A percentile compares a stretch with the other conserved stretches of the same genome.
Conservation (phyloP, 257 asterid species). For the Penstemon barbatus region DNA sequence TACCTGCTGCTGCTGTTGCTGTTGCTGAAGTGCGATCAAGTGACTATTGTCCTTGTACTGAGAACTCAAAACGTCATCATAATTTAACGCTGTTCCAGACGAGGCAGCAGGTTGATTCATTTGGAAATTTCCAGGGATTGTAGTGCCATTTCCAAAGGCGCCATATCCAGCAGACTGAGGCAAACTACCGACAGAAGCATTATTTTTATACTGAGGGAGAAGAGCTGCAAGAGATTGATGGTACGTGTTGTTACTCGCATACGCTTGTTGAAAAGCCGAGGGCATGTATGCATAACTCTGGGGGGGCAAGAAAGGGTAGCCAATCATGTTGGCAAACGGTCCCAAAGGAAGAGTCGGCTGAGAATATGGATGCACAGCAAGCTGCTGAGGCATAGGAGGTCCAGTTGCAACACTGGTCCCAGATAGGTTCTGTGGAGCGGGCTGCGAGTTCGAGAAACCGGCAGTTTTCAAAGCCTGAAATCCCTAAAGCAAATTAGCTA, state of each 20-base stretch:
- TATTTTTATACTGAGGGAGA: slow-evolving; percentile 68
- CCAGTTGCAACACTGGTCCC: slow-evolving; percentile 63
- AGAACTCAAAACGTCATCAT: slow-evolving; percentile 70
- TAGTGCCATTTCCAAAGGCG: slow-evolving; percentile 45
- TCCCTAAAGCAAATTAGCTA: slow-evolving; percentile 23
- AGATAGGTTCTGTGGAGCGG: slow-evolving; percentile 48
- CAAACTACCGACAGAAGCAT: slow-evolving; percentile 58
- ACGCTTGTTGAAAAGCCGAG: slow-evolving; percentile 70
- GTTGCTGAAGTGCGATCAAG: slow-evolving; percentile 57
- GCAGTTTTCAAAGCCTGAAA: slow-evolving; percentile 60
- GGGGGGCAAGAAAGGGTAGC: slow-evolving; percentile 69
- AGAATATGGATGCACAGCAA: slow-evolving; percentile 68
- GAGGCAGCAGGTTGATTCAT: slow-evolving; percentile 64
- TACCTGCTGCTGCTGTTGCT: slow-evolving; percentile 43
- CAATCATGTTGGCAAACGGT: slow-evolving; percentile 63
- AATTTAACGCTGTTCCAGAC: slow-evolving; percentile 53
- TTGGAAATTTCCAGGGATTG: slow-evolving; percentile 67
- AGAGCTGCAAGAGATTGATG: slow-evolving; percentile 70
- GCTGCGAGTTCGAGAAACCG: slow-evolving; percentile 56
- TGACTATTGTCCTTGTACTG: slow-evolving; percentile 71
- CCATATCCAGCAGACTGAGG: slow-evolving; percentile 85
- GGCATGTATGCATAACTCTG: slow-evolving; percentile 79
- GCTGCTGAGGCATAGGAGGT: slow-evolving; percentile 72
- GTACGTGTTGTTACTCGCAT: slow-evolving; percentile 59
- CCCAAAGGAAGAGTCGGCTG: slow-evolving; percentile 68